Evolutionary conservation across 257 asterid genomes (phyloP).

Genomic region (Lantana camara): DNA sequence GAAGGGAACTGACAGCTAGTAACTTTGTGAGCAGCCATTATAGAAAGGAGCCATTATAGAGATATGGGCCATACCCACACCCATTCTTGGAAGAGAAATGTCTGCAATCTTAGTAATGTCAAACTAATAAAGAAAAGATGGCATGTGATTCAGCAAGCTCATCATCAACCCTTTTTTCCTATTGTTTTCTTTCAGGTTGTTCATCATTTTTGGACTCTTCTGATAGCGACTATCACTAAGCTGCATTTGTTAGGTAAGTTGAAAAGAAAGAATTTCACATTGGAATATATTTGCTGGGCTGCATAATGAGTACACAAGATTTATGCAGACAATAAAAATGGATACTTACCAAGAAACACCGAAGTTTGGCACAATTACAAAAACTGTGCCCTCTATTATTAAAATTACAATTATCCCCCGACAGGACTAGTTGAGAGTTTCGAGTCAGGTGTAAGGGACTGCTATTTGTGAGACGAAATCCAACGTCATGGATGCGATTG

Average conservation of each 20-base stretch:
- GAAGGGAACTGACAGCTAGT: conserved; percentile 37
- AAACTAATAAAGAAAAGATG: conserved; percentile 23
- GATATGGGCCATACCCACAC: conserved; percentile 26
- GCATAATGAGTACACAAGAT: no score
- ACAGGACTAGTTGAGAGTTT: no score
- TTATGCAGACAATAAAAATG: no score
- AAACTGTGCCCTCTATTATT: no score
- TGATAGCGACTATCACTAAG: not conserved
- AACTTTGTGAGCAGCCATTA: conserved; percentile 30
- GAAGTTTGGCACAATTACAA: no score
- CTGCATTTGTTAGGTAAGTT: conserved; percentile 1
- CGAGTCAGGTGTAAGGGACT: no score
- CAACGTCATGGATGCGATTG: no score
- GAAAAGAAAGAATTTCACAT: not conserved
- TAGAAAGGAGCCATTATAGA: conserved; percentile 18
- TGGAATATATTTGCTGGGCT: no score
- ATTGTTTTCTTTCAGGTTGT: not conserved
- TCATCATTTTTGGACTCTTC: conserved; percentile 18
- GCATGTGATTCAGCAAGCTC: conserved; percentile 22
- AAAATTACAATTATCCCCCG: no score
- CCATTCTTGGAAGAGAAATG: conserved; percentile 31
- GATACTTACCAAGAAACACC: no score
- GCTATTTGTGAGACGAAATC: not conserved
- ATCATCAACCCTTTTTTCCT: not conserved
- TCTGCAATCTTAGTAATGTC: conserved; percentile 22